Evolutionary conservation across 2,329 filamentous ascomycete species (phyloP), one percentile per base, ranked within the genome.

Genomic region (Elsinoe perseae): DNA sequence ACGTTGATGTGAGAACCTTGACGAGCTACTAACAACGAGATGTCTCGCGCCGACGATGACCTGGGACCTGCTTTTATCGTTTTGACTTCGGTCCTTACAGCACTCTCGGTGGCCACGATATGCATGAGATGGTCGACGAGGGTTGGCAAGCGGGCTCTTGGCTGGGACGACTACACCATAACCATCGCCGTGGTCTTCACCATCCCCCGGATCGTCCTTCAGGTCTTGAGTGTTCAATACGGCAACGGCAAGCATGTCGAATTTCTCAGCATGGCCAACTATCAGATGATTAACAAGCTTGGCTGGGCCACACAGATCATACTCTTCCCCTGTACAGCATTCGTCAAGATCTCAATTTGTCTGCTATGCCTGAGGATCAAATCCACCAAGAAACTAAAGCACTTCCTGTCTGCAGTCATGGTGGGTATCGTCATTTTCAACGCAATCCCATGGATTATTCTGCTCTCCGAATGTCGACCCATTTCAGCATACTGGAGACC

Each of bases 261-360:
- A 61, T 73, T 66, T 42, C 63, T 74, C 10, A 57, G 63, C 7
- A 23, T 59, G 0, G 58, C 65, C 2, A 57, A 73, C 23, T 73
- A 73, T 50, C 53, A 68, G 54, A 64, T 60, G 34, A 69, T 72
- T 57, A 73, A 70, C 57, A 71, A 70, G 64, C 44, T 56, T 7
- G 54, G 52, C 8, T 75, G 71, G 72, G 62, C 68, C 43, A 70
- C 69, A 2, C 72, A 75, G 62, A 64, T 75, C 12, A 62, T 73
- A 18, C 66, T 75, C 2, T 76, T 75, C 57, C 62, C 65, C 9
- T 68, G 66, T 38, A 68, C 74, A 30, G 71, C 68, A 36, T 56
- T 75, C 1, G 64, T 75, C 44, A 75, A 75, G 57, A 64, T 70
- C 25, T 75, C 72, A 2, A 74, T 75, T 50, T 67, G 72, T 60